Evolutionary conservation across 2,329 filamentous ascomycete species (phyloP).

Genomic region (Cercospora zeae-maydis): DNA sequence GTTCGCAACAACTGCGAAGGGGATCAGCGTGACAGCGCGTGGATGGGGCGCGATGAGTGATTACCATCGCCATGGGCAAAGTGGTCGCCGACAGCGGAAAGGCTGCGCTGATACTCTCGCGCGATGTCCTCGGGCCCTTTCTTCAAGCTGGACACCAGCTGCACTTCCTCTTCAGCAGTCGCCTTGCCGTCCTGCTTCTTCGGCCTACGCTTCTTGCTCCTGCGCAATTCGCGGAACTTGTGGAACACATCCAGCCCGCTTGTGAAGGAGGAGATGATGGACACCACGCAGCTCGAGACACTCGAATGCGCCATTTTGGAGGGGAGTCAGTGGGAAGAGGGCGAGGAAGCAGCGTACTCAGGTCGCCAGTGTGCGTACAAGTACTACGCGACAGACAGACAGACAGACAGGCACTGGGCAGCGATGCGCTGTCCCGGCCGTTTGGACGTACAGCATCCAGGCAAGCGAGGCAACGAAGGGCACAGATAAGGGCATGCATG

Average conservation of each 20-base stretch:
- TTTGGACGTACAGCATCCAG: neutral
- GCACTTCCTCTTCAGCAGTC: conserved; percentile 35
- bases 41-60: conserved; percentile 12
- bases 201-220: conserved; percentile 19
- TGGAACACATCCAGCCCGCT: conserved; percentile 47
- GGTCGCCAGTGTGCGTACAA: neutral
- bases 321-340: neutral
- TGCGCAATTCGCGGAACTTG: conserved; percentile 36
- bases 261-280: conserved; percentile 45
- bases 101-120: conserved; percentile 41
- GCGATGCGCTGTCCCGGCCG: conserved; percentile 11
- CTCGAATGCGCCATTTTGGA: conserved; percentile 17
- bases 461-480: conserved; percentile 12
- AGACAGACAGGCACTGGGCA: conserved; percentile 13
- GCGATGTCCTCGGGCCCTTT: conserved; percentile 43
- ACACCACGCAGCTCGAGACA: conserved; percentile 34
- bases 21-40: conserved; percentile 6
- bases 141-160: conserved; percentile 41
- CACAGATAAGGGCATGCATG: conserved; percentile 9
- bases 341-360: neutral
- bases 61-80: conserved; percentile 47
- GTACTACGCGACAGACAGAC: conserved; percentile 9
- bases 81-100: conserved; percentile 37
- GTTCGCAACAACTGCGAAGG: conserved; percentile 42
- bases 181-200: conserved; percentile 21